Conservation (phyloP, 2,329 filamentous ascomycete species). For the Hysterium pulicare region DNA sequence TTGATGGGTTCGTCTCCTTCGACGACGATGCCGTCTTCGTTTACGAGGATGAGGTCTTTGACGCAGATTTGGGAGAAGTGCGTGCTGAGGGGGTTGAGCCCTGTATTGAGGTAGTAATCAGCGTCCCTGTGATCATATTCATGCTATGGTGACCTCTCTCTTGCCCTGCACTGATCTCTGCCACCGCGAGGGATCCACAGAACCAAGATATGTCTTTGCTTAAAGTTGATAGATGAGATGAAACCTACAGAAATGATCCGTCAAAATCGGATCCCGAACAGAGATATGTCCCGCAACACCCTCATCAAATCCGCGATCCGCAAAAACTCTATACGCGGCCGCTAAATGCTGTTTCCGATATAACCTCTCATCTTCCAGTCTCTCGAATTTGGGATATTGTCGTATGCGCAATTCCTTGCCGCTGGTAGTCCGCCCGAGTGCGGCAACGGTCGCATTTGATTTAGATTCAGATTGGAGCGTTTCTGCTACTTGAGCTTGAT, state of each 20-base stretch:
- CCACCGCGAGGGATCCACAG: too few relatives aligned
- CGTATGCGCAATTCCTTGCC: conserved; percentile 47
- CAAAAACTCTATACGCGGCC: conserved; percentile 42
- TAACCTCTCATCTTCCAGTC: conserved; percentile 39
- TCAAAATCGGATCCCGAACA: conserved; percentile 34
- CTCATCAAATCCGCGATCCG: conserved; percentile 38
- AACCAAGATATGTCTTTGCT: too few relatives aligned
- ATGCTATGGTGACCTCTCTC: too few relatives aligned
- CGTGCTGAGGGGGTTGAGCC: conserved; percentile 44
- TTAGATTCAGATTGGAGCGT: conserved; percentile 25
- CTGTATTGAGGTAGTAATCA: conserved; percentile 14
- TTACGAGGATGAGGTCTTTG: conserved; percentile 43
- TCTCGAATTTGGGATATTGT: conserved; percentile 41
- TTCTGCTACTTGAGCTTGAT: neutral
- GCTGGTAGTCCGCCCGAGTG: conserved; percentile 45
- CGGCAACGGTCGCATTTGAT: conserved; percentile 43
- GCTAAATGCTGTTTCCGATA: conserved; percentile 48
- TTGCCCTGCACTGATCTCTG: neutral
- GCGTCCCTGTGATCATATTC: too few relatives aligned
- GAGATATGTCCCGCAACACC: conserved; percentile 47
- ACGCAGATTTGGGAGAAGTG: conserved; percentile 45
- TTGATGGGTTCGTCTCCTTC: conserved; percentile 44
- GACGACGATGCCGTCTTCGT: conserved; percentile 41
- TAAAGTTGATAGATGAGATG: neutral
- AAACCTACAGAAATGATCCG: conserved; percentile 30